Evolutionary conservation across 2,329 filamentous ascomycete species (phyloP).

Genomic region (Hymenoscyphus scutula): DNA sequence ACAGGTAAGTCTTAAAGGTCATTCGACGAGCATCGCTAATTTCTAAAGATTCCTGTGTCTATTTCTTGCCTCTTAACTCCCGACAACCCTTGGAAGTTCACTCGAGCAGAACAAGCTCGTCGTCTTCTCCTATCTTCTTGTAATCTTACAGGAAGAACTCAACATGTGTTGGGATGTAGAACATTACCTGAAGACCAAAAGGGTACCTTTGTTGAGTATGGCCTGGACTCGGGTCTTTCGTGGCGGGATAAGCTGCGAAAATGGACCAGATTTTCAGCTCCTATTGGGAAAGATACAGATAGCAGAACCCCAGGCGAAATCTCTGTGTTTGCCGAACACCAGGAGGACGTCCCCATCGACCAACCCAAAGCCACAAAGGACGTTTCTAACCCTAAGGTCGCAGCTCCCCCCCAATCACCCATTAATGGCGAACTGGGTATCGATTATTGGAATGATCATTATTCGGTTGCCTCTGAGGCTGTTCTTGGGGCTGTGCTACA

Average conservation of each 20-base stretch:
- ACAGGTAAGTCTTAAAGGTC: not conserved
- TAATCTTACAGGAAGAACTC: constrained; percentile 18
- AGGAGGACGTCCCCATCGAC: not conserved
- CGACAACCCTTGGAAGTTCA: constrained; percentile 13
- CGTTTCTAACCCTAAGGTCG: not conserved
- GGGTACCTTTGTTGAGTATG: constrained; percentile 25
- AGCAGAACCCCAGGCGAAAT: not conserved
- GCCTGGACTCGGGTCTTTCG: constrained; percentile 21
- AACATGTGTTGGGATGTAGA: constrained; percentile 22
- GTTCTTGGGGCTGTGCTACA: constrained; percentile 30
- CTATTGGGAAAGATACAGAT: constrained; percentile 20
- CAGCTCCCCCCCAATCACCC: not conserved
- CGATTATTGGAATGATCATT: constrained; percentile 17
- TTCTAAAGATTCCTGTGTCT: constrained; percentile 6
- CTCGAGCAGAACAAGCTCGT: constrained; percentile 24
- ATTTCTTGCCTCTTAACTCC: constrained; percentile 17
- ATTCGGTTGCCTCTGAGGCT: constrained; percentile 27
- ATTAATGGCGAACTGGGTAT: not conserved
- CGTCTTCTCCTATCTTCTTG: constrained; percentile 29
- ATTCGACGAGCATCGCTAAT: constrained; percentile 9
- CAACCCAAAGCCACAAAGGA: not conserved
- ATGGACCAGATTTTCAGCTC: constrained; percentile 33
- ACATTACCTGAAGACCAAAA: constrained; percentile 5
- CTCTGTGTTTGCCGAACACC: not conserved
- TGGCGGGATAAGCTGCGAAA: constrained; percentile 33